Base-by-base conservation (phyloP, 1,284 basidiomycete genomes). In the Ganoderma sinense region DNA sequence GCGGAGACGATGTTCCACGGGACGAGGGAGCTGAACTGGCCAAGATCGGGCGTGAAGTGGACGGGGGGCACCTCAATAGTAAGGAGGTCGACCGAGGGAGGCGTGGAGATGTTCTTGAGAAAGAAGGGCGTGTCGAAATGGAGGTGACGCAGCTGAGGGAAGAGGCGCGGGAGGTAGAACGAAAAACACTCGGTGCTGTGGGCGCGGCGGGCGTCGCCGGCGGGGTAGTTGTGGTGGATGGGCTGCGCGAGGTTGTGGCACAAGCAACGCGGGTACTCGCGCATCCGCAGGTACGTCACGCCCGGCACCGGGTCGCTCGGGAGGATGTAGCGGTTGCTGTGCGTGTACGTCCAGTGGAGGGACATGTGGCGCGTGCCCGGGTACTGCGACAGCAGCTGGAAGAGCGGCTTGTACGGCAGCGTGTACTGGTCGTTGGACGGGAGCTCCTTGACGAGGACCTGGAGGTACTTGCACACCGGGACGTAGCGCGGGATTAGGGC, bases 1-100 rank as follows among this genome's bases (percentile, higher is more conserved):
- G 66, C 72, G 0, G 72, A 69, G 41, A 69, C 64, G 66, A 73
- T 65, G 68, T 73, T 73, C 72, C 72, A 73, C 29, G 43, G 53
- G 56, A 65, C 59, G 23, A 73, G 66, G 18, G 72, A 68, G 62
- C 64, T 67, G 68, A 60, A 71, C 14, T 65, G 58, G 20, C 69
- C 69, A 1, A 62, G n/a, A 3, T 39, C 53, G 16, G 61, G 29
- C 20, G 64, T 62, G 63, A 65, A 70, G 58, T 70, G 55, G 20
- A 66, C 39, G 1, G 69, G 72, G 0, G 72, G 72, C 4, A 64
- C 72, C 62, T 73, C 72, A 31, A 73, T 65, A 31, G 69, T 70
- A 23, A 73, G 65, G 0, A 63, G 48, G 13, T 23, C 43, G 11
- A 70, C 31, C 36, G 53, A 29, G 14, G 61, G 56, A 18, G 61